Conservation (phyloP, 768 basidiomycete genomes). For the Macrolepiota fuliginosa region DNA sequence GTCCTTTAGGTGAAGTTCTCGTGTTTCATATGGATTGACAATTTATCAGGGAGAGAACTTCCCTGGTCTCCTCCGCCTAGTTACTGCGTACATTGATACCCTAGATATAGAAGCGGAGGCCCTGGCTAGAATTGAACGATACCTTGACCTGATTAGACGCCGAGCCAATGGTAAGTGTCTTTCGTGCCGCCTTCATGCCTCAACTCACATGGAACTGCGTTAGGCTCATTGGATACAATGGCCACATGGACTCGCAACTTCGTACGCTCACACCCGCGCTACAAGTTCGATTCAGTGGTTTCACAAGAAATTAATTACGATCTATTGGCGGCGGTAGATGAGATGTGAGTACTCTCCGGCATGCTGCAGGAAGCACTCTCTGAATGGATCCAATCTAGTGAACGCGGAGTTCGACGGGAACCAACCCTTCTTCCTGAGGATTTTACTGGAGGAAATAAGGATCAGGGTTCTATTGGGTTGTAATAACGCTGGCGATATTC, state of each 20-base stretch:
- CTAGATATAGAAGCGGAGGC: slow-evolving; percentile 70
- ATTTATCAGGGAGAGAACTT: slow-evolving; percentile 54
- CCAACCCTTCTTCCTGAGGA: slow-evolving; percentile 63
- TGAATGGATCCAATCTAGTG: slow-evolving; percentile 37
- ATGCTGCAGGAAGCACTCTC: not conserved
- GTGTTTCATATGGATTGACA: not conserved
- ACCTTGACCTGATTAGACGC: slow-evolving; percentile 74
- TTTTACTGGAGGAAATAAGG: slow-evolving; percentile 47
- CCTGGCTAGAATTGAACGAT: slow-evolving; percentile 63
- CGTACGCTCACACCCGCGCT: slow-evolving; percentile 86
- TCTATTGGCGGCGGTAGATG: slow-evolving; percentile 83
- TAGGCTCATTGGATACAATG: slow-evolving; percentile 79
- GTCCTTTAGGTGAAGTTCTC: slow-evolving; percentile 14
- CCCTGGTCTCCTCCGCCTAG: slow-evolving; percentile 79
- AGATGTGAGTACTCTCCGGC: slow-evolving; percentile 63
- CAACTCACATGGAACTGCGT: not conserved
- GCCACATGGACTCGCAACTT: slow-evolving; percentile 95
- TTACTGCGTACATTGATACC: slow-evolving; percentile 83
- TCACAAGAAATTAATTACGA: slow-evolving; percentile 93
- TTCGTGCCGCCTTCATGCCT: not conserved
- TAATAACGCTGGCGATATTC: slow-evolving; percentile 12
- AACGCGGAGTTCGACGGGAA: slow-evolving; percentile 61
- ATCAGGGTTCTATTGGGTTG: slow-evolving; percentile 43
- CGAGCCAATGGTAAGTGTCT: slow-evolving; percentile 71
- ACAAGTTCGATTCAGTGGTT: slow-evolving; percentile 91